phyloP scores from a whole-genome alignment of 768 basidiomycete genomes.

The Tricholoma hemisulphureum region DNA sequence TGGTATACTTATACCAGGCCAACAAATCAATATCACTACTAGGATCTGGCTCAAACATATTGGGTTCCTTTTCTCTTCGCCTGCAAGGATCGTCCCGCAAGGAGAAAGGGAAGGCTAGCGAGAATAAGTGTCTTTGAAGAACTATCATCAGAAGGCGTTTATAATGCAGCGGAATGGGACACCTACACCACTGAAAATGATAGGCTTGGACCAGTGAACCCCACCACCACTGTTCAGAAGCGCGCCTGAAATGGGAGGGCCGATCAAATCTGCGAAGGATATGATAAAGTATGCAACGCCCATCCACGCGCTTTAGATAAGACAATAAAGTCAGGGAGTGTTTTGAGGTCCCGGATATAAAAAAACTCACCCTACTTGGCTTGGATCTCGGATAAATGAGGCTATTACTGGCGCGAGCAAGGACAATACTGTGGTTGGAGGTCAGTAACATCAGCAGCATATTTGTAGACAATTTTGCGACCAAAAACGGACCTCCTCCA shows the following conservation, averaged over 20 bases:
- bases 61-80: background rate
- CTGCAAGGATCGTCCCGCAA: background rate
- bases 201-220: background rate
- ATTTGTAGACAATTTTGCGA: background rate
- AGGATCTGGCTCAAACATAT: background rate
- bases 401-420: background rate
- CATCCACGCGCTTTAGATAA: background rate
- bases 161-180: background rate
- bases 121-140: background rate
- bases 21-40: too few relatives aligned
- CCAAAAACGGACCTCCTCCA: constrained; percentile 10
- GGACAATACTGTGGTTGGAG: background rate
- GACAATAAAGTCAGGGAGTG: background rate
- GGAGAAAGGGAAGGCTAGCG: background rate
- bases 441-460: background rate
- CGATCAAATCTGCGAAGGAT: background rate
- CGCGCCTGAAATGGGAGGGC: background rate
- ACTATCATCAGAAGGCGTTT: background rate
- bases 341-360: background rate
- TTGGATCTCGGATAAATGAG: background rate
- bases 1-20: too few relatives aligned
- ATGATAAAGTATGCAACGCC: background rate
- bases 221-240: background rate
- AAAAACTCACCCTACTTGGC: background rate
- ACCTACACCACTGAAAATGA: background rate